Evolutionary conservation across 345 rosid genomes (phyloP).

Genomic region (Stellera chamaejasme): DNA sequence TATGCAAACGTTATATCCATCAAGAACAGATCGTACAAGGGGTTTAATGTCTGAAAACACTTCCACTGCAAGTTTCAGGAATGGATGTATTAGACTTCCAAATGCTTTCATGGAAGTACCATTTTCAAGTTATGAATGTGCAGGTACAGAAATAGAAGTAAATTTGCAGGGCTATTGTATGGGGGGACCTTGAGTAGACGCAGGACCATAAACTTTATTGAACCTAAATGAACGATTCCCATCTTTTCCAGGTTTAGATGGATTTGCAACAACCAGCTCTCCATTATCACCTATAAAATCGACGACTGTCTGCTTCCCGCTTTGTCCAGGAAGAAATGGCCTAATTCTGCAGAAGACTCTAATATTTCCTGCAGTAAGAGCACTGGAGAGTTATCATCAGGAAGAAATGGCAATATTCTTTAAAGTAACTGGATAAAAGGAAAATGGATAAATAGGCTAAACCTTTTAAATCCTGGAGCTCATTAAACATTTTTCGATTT

Average conservation of each 20-base stretch:
- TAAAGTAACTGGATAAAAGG: not conserved
- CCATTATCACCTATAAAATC: slow-evolving; percentile 75
- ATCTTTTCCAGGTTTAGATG: slow-evolving; percentile 72
- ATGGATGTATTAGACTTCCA: slow-evolving; percentile 10
- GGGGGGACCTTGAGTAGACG: slow-evolving; percentile 70
- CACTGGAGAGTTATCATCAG: not conserved
- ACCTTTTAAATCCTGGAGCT: slow-evolving; percentile 96
- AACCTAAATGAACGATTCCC: slow-evolving; percentile 60
- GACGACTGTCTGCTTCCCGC: slow-evolving; percentile 38
- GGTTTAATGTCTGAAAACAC: slow-evolving; percentile 75
- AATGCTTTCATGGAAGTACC: slow-evolving; percentile 3
- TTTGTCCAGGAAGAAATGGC: slow-evolving; percentile 67
- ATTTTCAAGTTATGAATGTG: slow-evolving; percentile 3
- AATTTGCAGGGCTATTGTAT: not conserved
- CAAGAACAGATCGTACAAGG: slow-evolving; percentile 62
- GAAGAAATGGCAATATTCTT: not conserved
- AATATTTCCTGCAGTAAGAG: slow-evolving; percentile 61
- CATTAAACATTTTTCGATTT: slow-evolving; percentile 73
- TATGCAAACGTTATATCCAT: slow-evolving; percentile 87
- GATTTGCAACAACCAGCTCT: slow-evolving; percentile 59
- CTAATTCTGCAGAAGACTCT: slow-evolving; percentile 83
- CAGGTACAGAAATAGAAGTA: slow-evolving; percentile 1
- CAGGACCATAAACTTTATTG: slow-evolving; percentile 65
- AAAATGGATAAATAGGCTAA: not conserved
- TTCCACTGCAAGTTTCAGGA: slow-evolving; percentile 44